Conservation (phyloP, 2,329 filamentous ascomycete genomes). For the Zasmidium angulare region DNA sequence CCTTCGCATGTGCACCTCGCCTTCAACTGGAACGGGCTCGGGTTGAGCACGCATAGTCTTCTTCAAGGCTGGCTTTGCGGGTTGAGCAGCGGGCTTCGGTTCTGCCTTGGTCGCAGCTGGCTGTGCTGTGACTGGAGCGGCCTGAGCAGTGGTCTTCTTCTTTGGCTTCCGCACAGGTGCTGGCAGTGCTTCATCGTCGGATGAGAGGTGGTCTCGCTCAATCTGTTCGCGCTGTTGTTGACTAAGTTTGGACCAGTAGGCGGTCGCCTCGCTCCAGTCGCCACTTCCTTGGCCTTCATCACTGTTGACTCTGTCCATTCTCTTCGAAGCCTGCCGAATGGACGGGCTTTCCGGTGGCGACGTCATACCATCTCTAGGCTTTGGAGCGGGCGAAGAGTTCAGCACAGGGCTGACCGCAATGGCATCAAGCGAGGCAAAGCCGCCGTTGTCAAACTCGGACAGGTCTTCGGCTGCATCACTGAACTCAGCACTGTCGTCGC, state of each 20-base stretch:
- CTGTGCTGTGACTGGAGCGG: conserved; percentile 4
- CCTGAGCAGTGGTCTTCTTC: conserved; percentile 36
- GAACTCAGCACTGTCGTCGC: conserved; percentile 62
- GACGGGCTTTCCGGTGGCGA: conserved; percentile 30
- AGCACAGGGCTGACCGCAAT: conserved; percentile 62
- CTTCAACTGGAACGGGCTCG: conserved; percentile 21
- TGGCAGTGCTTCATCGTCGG: conserved; percentile 30
- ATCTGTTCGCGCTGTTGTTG: conserved; percentile 63
- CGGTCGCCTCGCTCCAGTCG: conserved; percentile 68
- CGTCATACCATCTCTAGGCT: conserved; percentile 2
- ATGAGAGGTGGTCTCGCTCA: conserved; percentile 51
- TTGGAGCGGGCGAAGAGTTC: conserved; percentile 9
- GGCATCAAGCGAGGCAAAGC: conserved; percentile 72
- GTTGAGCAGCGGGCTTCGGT: conserved; percentile 29
- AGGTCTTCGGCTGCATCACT: conserved; percentile 77
- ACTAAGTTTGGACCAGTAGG: conserved; percentile 68
- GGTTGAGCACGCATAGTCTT: conserved; percentile 37
- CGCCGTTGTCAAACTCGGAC: conserved; percentile 62
- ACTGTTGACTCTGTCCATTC: conserved; percentile 1
- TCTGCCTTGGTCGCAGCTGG: conserved; percentile 6
- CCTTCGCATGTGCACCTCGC: conserved; percentile 36
- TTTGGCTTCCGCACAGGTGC: conserved; percentile 37
- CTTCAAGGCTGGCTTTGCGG: conserved; percentile 43
- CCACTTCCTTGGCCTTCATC: conserved; percentile 9
- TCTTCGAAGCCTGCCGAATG: conserved; percentile 13